A percentile compares a stretch with the other conserved stretches of the same genome.
Conservation (phyloP, 2,329 filamentous ascomycete species). For the Westerdykella sp. region DNA sequence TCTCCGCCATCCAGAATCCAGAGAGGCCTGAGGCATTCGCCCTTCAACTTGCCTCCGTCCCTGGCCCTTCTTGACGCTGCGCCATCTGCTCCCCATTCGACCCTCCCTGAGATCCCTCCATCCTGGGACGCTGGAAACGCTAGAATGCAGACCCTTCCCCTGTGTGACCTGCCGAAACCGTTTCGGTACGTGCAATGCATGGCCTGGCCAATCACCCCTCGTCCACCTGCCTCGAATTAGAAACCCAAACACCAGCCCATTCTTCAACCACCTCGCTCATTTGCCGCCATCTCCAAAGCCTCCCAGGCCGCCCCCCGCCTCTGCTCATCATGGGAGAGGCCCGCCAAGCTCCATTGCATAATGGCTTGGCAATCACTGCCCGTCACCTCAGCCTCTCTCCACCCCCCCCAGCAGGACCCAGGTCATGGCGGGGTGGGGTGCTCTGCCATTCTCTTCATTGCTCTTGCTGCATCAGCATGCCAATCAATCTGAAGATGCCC, state of each 20-base stretch:
- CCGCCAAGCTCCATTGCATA: no score
- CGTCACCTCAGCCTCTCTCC: no score
- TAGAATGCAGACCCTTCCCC: background rate
- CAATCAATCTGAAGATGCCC: no score
- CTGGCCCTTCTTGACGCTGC: slow-evolving; percentile 1
- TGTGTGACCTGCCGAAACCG: slow-evolving; percentile 3
- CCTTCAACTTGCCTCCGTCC: no score
- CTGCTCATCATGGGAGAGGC: slow-evolving; percentile 1
- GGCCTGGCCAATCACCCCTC: background rate
- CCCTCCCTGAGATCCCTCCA: no score
- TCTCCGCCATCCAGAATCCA: background rate
- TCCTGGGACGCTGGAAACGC: slow-evolving; percentile 3
- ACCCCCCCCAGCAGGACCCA: no score
- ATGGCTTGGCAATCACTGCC: no score
- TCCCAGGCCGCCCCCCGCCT: background rate
- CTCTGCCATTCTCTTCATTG: no score
- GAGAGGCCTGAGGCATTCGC: background rate
- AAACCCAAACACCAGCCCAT: slow-evolving; percentile 1
- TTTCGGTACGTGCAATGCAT: slow-evolving; percentile 1
- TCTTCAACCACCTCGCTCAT: no score
- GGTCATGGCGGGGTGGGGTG: no score
- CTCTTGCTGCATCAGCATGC: no score
- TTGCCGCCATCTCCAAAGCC: background rate
- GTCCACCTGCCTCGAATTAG: slow-evolving; percentile 1
- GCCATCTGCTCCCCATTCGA: no score